phyloP scores from a whole-genome alignment of 352 stramenopile genomes.

The Globisporangium spiculum region DNA sequence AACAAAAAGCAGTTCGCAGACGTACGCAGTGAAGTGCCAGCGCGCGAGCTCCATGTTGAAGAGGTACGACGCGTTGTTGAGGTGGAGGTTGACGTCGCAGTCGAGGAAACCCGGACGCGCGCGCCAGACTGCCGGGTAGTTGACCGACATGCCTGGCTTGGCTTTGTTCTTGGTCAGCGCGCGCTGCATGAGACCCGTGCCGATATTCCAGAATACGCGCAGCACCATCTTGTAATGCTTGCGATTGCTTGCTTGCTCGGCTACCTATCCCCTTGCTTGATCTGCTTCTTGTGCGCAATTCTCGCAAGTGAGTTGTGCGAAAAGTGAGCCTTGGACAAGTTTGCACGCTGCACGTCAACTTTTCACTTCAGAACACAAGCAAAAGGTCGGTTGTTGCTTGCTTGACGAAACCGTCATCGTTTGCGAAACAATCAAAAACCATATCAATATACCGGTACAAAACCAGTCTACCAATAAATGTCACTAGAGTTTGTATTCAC shows the following conservation, averaged over 20 bases:
- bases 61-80: slow-evolving; percentile 84
- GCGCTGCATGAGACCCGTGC: slow-evolving; percentile 47
- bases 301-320: neutral
- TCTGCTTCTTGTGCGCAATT: neutral
- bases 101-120: slow-evolving; percentile 65
- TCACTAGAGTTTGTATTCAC: neutral
- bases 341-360: slow-evolving; percentile 1
- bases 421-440: neutral
- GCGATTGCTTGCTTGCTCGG: neutral
- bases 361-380: slow-evolving; percentile 3
- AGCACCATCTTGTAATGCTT: slow-evolving; percentile 49
- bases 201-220: slow-evolving; percentile 67
- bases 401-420: neutral
- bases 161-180: slow-evolving; percentile 51
- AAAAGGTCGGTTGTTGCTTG: neutral
- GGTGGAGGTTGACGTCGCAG: slow-evolving; percentile 82
- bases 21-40: slow-evolving; percentile 77
- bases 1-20: neutral
- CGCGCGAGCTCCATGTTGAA: slow-evolving; percentile 85
- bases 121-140: slow-evolving; percentile 66
- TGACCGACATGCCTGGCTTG: slow-evolving; percentile 52
- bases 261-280: neutral
- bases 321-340: neutral
- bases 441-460: too few relatives aligned
- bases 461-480: too few relatives aligned